Conservation (phyloP, 495 filamentous ascomycete species). For the Neohortaea acidophila region DNA sequence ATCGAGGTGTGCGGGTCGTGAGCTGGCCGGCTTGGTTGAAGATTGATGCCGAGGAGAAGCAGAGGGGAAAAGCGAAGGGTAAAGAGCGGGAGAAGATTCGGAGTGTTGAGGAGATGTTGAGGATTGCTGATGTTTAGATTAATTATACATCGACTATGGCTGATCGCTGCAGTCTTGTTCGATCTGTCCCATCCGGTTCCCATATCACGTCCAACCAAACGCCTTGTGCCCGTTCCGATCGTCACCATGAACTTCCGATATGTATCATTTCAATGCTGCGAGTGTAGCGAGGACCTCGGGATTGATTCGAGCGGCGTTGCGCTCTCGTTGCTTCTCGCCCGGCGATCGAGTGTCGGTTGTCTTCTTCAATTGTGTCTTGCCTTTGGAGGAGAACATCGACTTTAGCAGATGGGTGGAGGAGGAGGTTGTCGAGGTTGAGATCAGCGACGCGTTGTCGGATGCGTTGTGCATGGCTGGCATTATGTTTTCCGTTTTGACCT, state of each 20-base stretch:
- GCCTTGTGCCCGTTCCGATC: background rate
- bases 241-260: background rate
- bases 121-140: conserved; percentile 31
- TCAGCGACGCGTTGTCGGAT: background rate
- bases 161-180: background rate
- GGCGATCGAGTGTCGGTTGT: background rate
- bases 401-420: background rate
- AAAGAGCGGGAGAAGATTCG: conserved; percentile 80
- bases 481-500: too few species aligned
- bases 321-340: background rate
- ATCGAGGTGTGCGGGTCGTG: conserved; percentile 41
- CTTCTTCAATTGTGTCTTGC: background rate
- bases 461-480: too few species aligned
- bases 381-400: background rate
- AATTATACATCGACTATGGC: too few species aligned
- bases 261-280: background rate
- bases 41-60: conserved; percentile 66
- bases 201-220: background rate
- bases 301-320: background rate
- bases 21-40: conserved; percentile 74
- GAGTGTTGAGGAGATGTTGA: conserved; percentile 63
- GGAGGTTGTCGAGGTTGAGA: background rate
- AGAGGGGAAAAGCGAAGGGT: conserved; percentile 46
- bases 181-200: background rate
- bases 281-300: background rate